Conservation (phyloP, 1,284 basidiomycete species). For the Irpex sp. region DNA sequence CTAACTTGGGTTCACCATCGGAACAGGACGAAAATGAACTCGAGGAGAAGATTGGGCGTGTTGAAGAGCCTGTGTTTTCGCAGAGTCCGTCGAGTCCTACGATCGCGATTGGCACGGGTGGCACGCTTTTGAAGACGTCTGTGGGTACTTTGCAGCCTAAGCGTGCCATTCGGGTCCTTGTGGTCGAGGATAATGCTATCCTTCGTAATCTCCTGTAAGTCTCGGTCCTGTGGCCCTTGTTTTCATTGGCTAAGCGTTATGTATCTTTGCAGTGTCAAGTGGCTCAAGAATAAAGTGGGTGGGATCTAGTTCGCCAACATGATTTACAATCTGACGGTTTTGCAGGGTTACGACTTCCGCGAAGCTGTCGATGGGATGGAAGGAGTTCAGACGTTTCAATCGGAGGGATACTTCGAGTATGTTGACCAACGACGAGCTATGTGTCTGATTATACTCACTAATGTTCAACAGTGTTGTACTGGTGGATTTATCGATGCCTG, state of each 20-base stretch:
- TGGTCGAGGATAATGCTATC: constrained; percentile 84
- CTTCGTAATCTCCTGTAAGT: constrained; percentile 67
- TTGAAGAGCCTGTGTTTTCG: constrained; percentile 19
- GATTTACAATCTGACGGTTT: neutral
- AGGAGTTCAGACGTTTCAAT: constrained; percentile 76
- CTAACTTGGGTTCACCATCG: constrained; percentile 25
- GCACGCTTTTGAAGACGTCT: constrained; percentile 59
- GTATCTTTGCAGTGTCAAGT: constrained; percentile 62
- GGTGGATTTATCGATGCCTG: constrained; percentile 90
- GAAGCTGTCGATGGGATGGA: constrained; percentile 84
- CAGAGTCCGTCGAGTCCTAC: constrained; percentile 39
- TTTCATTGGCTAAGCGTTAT: constrained; percentile 19
- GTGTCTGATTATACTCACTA: constrained; percentile 3
- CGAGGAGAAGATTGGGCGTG: constrained; percentile 4
- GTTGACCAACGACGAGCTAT: constrained; percentile 25
- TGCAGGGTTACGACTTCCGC: constrained; percentile 71
- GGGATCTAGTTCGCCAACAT: neutral
- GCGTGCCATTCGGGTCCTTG: constrained; percentile 56
- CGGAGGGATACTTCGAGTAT: constrained; percentile 73
- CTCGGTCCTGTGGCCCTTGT: no score
- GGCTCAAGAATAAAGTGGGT: constrained; percentile 69
- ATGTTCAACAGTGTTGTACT: constrained; percentile 63
- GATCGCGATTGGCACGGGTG: constrained; percentile 53
- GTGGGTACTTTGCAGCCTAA: constrained; percentile 41
- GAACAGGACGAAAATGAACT: constrained; percentile 29